These are phyloP conservation scores for Pilasporangium apinafurcum DNA, from an alignment of 352 stramenopile species.

Conservation along the genomic window DNA sequence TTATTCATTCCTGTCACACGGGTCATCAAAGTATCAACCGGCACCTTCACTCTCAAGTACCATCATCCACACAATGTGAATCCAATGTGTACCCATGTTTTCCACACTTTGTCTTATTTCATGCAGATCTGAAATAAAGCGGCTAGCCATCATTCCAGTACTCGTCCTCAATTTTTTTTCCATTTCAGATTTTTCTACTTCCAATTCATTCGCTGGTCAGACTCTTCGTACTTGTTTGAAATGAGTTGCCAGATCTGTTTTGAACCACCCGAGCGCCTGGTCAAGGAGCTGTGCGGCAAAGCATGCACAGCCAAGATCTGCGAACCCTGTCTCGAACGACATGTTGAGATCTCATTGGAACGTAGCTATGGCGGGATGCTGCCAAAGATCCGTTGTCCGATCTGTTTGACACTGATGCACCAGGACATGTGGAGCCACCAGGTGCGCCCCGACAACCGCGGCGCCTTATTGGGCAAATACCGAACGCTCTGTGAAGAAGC, in stretches of 20 bases:
- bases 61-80: too few relatives aligned
- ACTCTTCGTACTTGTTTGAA: too few relatives aligned
- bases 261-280: background rate
- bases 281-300: background rate
- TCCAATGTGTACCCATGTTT: too few relatives aligned
- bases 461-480: background rate
- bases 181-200: too few relatives aligned
- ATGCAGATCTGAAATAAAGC: too few relatives aligned
- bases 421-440: background rate
- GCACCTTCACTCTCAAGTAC: too few relatives aligned
- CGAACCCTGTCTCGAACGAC: background rate
- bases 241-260: slow-evolving; percentile 1
- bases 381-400: background rate
- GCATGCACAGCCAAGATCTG: background rate
- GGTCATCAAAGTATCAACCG: too few relatives aligned
- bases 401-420: background rate
- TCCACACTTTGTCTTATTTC: too few relatives aligned
- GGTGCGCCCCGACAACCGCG: background rate
- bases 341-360: background rate
- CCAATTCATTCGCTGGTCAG: too few relatives aligned
- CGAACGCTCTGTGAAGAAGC: background rate
- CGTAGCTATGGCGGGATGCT: background rate
- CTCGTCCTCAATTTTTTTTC: too few relatives aligned
- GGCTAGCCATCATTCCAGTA: too few relatives aligned
- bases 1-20: too few relatives aligned